These are phyloP conservation scores for Penicillium sp. DNA, from an alignment of 2,329 filamentous ascomycete species.

Conservation along the genomic window DNA sequence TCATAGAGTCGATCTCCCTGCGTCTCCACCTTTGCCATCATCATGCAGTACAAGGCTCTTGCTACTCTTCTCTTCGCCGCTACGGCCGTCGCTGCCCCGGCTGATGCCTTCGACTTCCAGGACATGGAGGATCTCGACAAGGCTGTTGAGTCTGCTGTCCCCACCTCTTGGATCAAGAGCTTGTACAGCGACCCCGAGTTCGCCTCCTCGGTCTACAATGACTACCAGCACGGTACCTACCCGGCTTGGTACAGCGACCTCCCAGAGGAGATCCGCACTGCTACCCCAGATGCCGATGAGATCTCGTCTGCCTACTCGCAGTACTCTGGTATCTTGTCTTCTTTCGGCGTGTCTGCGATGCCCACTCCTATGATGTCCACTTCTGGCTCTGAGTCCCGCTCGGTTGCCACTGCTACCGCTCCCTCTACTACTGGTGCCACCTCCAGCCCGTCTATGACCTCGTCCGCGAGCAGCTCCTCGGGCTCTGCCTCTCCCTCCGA, in stretches of 20 bases:
- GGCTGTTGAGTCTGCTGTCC: constrained; percentile 10
- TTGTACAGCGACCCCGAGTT: constrained; percentile 9
- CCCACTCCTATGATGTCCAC: not conserved
- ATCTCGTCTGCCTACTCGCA: constrained; percentile 7
- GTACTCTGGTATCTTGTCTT: constrained; percentile 1
- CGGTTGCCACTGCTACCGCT: constrained; percentile 3
- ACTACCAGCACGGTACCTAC: constrained; percentile 9
- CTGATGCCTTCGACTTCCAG: not conserved
- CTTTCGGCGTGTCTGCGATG: not conserved
- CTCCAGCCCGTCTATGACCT: constrained; percentile 2
- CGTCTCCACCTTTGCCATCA: not conserved
- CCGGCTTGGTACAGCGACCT: constrained; percentile 17
- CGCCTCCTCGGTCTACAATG: constrained; percentile 6
- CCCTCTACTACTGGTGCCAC: constrained; percentile 1
- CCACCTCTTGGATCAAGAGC: constrained; percentile 8
- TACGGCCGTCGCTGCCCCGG: constrained; percentile 4
- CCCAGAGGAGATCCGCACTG: constrained; percentile 12
- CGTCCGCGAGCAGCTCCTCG: too few species aligned
- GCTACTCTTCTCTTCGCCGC: constrained; percentile 4
- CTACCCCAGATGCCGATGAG: constrained; percentile 8
- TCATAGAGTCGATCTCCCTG: not conserved
- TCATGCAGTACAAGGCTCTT: constrained; percentile 5
- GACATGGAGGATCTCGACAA: not conserved
- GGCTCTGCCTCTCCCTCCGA: constrained; percentile 1
- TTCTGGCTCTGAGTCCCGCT: not conserved